Base-by-base conservation (phyloP, 495 filamentous ascomycete species). In the Penicillium canariense region DNA sequence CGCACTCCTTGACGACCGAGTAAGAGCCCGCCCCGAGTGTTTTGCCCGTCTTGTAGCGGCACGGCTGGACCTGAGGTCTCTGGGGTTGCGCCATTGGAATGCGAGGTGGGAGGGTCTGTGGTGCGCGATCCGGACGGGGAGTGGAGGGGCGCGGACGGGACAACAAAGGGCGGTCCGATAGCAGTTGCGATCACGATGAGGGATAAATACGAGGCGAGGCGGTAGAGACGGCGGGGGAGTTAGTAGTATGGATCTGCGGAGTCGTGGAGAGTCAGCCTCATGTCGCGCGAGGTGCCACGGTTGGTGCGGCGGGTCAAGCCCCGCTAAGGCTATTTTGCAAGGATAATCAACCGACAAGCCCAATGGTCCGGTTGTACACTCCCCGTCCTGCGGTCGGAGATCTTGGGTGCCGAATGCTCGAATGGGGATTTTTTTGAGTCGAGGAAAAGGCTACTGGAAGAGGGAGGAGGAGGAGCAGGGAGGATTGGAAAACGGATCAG, bases 1-100 rank as follows among this genome's bases (percentile, higher is more conserved):
- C 91, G 69, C 94, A 98, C 74, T 98, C 94, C 71, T 97, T 97
- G n/a, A 98, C 94, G 52, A 97, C 94, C 40, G 92, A 97, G 75
- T 98, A 98, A 38, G 90, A 95, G 53, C 94, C 94, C 4, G 94
- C 91, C 51, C 94, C 94, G 27, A 98, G 76, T 8, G 94, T 97
- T 81, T 97, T 98, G 55, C 94, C 94, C 1, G 96, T 97, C 77
- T 97, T 98, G 81, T 98, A 98, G 50, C 95, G 84, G 67, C 87
- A 90, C 48, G 87, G 87, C 63, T 90, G 84, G 34, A 90, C 79
- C 65, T 87, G 83, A 20, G 85, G 83, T 54, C 77, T 81, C 60
- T 70, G 69, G 12, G 62, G 54, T 62, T 67, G 75, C 34, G 75
- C 74, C 75, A 78, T 78, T 44, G 36, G 48, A 44, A 49, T 22